A percentile compares a stretch with the other conserved stretches of the same genome.
These are phyloP conservation scores for Penicillium lividum DNA, from an alignment of 495 filamentous ascomycete genomes.

Conservation along the genomic window DNA sequence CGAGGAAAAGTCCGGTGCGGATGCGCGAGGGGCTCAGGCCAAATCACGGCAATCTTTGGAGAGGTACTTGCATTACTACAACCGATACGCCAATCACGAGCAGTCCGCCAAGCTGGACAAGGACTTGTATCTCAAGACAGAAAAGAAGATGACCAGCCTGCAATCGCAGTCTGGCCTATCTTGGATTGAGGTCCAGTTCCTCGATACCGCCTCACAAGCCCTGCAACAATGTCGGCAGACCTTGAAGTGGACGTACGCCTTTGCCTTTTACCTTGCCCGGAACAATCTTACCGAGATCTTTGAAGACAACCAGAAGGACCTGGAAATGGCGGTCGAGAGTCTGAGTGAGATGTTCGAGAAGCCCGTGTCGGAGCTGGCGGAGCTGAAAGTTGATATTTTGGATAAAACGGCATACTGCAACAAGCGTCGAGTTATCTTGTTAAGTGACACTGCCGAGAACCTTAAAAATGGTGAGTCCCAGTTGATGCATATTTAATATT, in stretches of 20 bases:
- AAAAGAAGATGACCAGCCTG: constrained; percentile 97
- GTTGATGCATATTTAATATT: neutral
- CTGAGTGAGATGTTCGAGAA: constrained; percentile 98
- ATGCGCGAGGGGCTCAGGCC: constrained; percentile 88
- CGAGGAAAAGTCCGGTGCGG: constrained; percentile 90
- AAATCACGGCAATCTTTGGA: constrained; percentile 86
- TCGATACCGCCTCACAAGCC: constrained; percentile 88
- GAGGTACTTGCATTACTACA: constrained; percentile 96
- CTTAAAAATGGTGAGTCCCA: constrained; percentile 73
- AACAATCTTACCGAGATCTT: constrained; percentile 98
- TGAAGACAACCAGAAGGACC: constrained; percentile 97
- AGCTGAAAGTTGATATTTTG: constrained; percentile 94
- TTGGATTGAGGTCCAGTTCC: constrained; percentile 98
- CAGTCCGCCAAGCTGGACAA: constrained; percentile 97
- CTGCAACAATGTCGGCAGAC: constrained; percentile 96
- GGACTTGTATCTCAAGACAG: constrained; percentile 92
- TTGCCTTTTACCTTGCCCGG: constrained; percentile 91
- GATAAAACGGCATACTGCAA: constrained; percentile 97
- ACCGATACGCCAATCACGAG: constrained; percentile 97
- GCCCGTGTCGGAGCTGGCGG: constrained; percentile 76
- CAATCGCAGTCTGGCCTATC: constrained; percentile 93
- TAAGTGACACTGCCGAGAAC: constrained; percentile 89
- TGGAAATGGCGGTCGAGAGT: constrained; percentile 94
- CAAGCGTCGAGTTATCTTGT: constrained; percentile 82
- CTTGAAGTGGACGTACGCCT: constrained; percentile 98